Conservation (phyloP, 441 rosid species). For the Bruguiera hainesii region DNA sequence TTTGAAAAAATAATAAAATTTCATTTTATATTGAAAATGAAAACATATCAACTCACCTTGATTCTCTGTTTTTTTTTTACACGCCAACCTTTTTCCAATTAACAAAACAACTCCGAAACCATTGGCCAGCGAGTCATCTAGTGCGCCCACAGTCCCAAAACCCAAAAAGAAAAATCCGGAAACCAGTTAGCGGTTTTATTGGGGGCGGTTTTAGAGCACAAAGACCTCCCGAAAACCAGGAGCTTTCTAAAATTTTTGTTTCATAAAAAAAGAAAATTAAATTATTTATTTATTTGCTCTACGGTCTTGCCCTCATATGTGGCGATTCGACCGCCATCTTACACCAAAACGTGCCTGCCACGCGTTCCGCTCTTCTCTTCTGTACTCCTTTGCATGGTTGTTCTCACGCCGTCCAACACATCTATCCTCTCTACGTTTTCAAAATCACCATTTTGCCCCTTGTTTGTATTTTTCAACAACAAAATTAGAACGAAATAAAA, state of each 20-base stretch:
- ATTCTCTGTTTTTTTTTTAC: too few species aligned
- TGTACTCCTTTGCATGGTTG: slow-evolving; percentile 44
- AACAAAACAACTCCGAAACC: slow-evolving; percentile 20
- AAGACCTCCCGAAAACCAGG: slow-evolving; percentile 66
- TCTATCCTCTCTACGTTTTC: not conserved
- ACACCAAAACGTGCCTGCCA: slow-evolving; percentile 43
- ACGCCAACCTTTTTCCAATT: too few species aligned
- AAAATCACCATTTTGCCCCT: slow-evolving; percentile 17
- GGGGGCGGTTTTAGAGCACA: slow-evolving; percentile 23
- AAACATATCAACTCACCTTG: too few species aligned
- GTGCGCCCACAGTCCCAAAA: slow-evolving; percentile 53
- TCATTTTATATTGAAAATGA: not conserved
- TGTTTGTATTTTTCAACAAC: not conserved
- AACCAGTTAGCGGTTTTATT: slow-evolving; percentile 42
- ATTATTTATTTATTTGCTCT: slow-evolving; percentile 17
- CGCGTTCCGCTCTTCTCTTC: slow-evolving; percentile 37
- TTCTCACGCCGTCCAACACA: not conserved
- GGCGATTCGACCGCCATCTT: slow-evolving; percentile 71
- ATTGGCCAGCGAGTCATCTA: slow-evolving; percentile 30
- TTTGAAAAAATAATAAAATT: too few species aligned
- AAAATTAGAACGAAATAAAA: not conserved
- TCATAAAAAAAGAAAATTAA: not conserved
- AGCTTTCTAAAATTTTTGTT: slow-evolving; percentile 16
- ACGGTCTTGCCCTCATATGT: slow-evolving; percentile 32
- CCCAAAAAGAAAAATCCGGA: slow-evolving; percentile 24